Evolutionary conservation across 495 filamentous ascomycete species (phyloP), one percentile per base, ranked within the genome.

Genomic region (Podospora australis): DNA sequence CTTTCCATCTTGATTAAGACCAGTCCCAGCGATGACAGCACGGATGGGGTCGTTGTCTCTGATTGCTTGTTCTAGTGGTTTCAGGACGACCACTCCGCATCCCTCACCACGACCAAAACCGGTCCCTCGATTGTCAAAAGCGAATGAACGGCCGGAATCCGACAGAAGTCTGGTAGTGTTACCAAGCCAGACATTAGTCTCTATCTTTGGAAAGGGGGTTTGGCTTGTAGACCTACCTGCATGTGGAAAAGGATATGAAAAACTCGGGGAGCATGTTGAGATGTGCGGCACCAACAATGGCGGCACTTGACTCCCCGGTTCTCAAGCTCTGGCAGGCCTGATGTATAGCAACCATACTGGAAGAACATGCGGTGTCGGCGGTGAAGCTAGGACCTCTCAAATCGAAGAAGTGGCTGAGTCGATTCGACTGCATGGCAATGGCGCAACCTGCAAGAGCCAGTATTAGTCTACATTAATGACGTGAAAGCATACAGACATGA

Each of bases 111-210:
- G 64, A 0, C 59, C 78, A 57, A 80, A 87, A 0, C 83, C 83
- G 58, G 81, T 67, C 13, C 79, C 83, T 0, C 56, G 45, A 0
- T 70, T 64, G 52, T 82, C 78, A 48, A 82, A 88, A 1, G 73
- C 73, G 32, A 76, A 68, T 39, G 72, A 85, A 1, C 46, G 58
- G 10, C 65, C 63, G 21, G 64, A 60, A 10, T 62, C 46, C 9
- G 60, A 61, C n/a, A n/a, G n/a, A n/a, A n/a, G n/a, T n/a, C n/a
- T n/a, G n/a, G n/a, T n/a, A n/a, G n/a, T n/a, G n/a, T n/a, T n/a
- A n/a, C n/a, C n/a, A n/a, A n/a, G n/a, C 79, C 78, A 6, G 84
- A 88, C 41, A 94, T 74, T 53, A 95, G 59, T 32, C 69, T 69
- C 28, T 9, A n/a, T n/a, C n/a, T n/a, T n/a, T n/a, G n/a, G n/a